Evolutionary conservation across 2,329 filamentous ascomycete genomes (phyloP).

Genomic region (Plenodomus tracheiphilus): DNA sequence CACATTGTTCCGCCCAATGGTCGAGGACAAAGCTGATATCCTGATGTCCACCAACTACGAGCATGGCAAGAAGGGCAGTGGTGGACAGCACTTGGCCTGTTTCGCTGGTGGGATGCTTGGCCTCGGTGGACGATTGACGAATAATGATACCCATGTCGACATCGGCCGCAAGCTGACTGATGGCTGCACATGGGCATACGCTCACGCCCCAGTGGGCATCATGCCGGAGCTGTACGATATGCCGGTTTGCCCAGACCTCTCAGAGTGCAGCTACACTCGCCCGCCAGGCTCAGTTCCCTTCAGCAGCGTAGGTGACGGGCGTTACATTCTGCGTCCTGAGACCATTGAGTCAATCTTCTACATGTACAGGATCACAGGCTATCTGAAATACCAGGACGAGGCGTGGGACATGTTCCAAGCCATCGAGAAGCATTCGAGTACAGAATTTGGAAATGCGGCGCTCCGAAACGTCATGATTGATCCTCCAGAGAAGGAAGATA

Average conservation of each 20-base stretch:
- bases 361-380: slow-evolving; percentile 62
- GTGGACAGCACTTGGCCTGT: slow-evolving; percentile 62
- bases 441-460: slow-evolving; percentile 50
- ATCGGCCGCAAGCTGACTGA: slow-evolving; percentile 61
- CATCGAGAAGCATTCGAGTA: slow-evolving; percentile 47
- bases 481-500: slow-evolving; percentile 37
- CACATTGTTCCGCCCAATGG: slow-evolving; percentile 56
- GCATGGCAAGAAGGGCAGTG: slow-evolving; percentile 43
- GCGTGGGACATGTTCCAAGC: slow-evolving; percentile 55
- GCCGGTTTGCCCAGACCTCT: slow-evolving; percentile 45
- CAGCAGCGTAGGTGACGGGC: slow-evolving; percentile 51
- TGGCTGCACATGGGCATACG: slow-evolving; percentile 65
- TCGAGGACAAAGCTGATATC: slow-evolving; percentile 50
- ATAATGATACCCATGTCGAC: slow-evolving; percentile 55
- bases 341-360: slow-evolving; percentile 64
- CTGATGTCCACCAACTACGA: slow-evolving; percentile 48
- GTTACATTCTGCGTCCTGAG: slow-evolving; percentile 57
- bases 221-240: slow-evolving; percentile 63
- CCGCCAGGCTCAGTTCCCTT: slow-evolving; percentile 49
- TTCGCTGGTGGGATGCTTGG: slow-evolving; percentile 66
- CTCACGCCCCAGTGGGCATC: slow-evolving; percentile 58
- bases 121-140: slow-evolving; percentile 60
- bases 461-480: slow-evolving; percentile 49
- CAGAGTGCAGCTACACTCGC: slow-evolving; percentile 25
- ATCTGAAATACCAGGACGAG: slow-evolving; percentile 48